These are phyloP conservation scores for Zizania palustris DNA, from an alignment of 202 grass and related monocot species.

Conservation along the genomic window DNA sequence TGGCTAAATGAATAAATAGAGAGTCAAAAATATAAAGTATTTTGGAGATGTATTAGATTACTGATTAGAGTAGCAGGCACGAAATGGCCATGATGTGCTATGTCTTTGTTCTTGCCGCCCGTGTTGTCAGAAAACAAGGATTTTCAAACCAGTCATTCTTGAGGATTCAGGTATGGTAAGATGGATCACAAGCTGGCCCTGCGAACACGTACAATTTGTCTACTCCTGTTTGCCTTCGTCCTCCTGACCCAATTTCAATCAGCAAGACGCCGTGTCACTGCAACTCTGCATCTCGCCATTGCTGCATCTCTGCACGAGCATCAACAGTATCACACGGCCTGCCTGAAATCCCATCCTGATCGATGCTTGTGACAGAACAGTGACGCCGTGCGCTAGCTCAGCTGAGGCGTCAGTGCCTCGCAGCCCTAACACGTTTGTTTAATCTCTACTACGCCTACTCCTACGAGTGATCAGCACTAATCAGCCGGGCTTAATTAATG, in stretches of 20 bases:
- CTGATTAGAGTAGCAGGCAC: background rate
- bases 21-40: no score
- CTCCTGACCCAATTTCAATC: background rate
- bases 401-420: background rate
- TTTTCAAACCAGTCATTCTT: slow-evolving; percentile 6
- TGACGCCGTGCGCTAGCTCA: background rate
- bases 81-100: background rate
- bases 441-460: background rate
- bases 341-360: background rate
- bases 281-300: background rate
- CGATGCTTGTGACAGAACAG: slow-evolving; percentile 9
- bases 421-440: no score
- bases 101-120: background rate
- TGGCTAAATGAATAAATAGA: no score
- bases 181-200: background rate
- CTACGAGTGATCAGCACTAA: background rate
- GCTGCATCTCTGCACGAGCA: background rate
- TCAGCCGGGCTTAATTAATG: no score
- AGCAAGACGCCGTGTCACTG: background rate
- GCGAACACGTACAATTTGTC: background rate
- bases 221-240: background rate
- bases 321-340: no score
- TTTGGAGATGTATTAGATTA: no score
- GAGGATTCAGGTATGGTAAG: background rate
- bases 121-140: background rate